Percentiles rank a stretch among this genome's conserved stretches.
Conservation (phyloP, 2,329 filamentous ascomycete genomes). For the Colletotrichum coccodes region DNA sequence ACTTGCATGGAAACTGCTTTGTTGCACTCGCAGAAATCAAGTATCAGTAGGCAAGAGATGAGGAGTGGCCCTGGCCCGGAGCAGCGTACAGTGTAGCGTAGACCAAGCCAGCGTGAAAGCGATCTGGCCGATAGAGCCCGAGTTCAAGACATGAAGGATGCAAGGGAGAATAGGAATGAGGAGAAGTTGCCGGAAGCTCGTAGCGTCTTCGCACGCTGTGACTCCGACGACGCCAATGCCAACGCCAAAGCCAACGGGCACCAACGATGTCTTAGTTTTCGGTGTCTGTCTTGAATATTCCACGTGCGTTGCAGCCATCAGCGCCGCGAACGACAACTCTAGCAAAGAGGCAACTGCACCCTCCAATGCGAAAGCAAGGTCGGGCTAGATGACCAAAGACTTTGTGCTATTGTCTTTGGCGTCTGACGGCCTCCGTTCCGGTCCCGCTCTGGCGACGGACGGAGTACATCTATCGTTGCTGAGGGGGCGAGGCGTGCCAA, state of each 20-base stretch:
- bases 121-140: not conserved
- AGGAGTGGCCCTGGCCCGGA: not conserved
- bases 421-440: not conserved
- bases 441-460: not conserved
- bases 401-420: no score
- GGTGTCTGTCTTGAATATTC: not conserved
- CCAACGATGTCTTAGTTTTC: not conserved
- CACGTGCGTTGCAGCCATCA: conserved; percentile 18
- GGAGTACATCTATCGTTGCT: not conserved
- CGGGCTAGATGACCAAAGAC: not conserved
- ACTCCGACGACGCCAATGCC: conserved; percentile 1
- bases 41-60: not conserved
- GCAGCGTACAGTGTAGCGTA: no score
- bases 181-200: not conserved
- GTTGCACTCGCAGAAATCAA: not conserved
- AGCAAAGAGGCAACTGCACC: not conserved
- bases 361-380: not conserved
- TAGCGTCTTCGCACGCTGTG: not conserved
- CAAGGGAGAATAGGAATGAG: not conserved
- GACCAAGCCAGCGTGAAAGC: not conserved
- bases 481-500: not conserved
- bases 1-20: not conserved
- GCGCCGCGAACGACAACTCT: not conserved
- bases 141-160: not conserved
- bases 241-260: no score